Evolutionary conservation across 2,329 filamentous ascomycete genomes (phyloP), one percentile per base, ranked within the genome.

Genomic region (Leptosphaerulina australis): DNA sequence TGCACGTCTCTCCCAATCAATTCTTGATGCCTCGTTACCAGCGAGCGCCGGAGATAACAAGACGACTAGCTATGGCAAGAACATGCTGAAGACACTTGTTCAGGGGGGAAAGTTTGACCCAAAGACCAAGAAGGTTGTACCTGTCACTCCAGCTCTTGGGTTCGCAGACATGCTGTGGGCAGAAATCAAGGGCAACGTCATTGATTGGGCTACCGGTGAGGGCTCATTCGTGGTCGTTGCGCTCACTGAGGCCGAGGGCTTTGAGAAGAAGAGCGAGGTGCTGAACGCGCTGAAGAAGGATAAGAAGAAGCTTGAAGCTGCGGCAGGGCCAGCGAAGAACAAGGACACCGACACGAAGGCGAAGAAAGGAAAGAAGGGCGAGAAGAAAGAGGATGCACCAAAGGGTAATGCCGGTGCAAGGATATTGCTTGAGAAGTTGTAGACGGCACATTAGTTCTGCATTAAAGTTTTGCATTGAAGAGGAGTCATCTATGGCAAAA

Each of bases 71-170:
- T 82, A 28, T 80, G 61, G 88, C 85, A 30, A 91, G 90, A 87
- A 91, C 51, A 88, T 97, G 86, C 82, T 97, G 64, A 97, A 96
- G 77, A 88, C 88, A 0, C 82, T 99, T 6, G 91, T 97, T 18
- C 87, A 91, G 45, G 94, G 94, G 31, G 94, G 95, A 20, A 86
- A 85, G 50, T 99, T 89, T 69, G 91, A 97, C 73, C 84, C 84
- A 53, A 81, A 81, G 33, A 81, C 84, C 2, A 91, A 91, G 74
- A 84, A 67, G 41, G 73, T 94, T 34, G 82, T 88, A 64, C 83
- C 85, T 17, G 81, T 88, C 2, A 85, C 91, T 38, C 91, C 91
- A 12, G 82, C 89, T 6, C 79, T 97, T 47, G 82, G 86, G 39
- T 99, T 99, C 70, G 85, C 90, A 53, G 82, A 88, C 58, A 77